Base-by-base conservation (phyloP, 805 yeast species). In the Candida nonsorbophila region DNA sequence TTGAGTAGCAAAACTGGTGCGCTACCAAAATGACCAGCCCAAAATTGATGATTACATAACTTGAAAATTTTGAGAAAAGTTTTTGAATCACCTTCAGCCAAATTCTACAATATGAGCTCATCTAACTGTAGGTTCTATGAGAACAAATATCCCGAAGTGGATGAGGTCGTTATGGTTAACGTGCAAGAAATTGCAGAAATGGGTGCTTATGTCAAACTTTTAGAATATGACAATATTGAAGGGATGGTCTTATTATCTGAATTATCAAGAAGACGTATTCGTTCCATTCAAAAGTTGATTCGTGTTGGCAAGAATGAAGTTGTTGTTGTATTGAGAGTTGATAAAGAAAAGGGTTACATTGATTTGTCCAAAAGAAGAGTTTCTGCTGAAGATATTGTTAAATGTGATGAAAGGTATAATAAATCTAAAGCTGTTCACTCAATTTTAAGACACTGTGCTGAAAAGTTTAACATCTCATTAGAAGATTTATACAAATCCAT, bases 241-340 rank as follows among this genome's bases (percentile, higher is more conserved):
- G 98, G 98, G 52, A 92, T 92, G 98, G 95, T 92, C 34, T 70
- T 92, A 43, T 74, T 92, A 49, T 83, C 95, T 23, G 98, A 92
- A 67, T 74, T 92, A 47, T 88, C 97, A 20, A 84, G 98, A 76
- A 86, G 98, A 73, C 94, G 98, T 69, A 92, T 92, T 51, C 78
- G 98, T 62, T 86, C 97, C 30, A 92, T 92, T 53, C 98, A 92
- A 65, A 92, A 92, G 59, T 76, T 87, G 57, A 88, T 92, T 60
- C 83, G 97, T 68, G 97, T 92, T 41, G 98, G 98, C 42, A 86
- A 94, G 58, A 92, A 92, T 55, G 98, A 92, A 65, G 97, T 92
- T 33, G 98, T 90, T 19, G 97, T 92, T 36, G 98, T 92, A 7
- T 72, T 92, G 53, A 83, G 98, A 70, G 98, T 92, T 37, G 98